Percentiles rank a stretch among this genome's conserved stretches.
Evolutionary conservation across 345 rosid species (phyloP).

Genomic region (Limnanthes douglasii): DNA sequence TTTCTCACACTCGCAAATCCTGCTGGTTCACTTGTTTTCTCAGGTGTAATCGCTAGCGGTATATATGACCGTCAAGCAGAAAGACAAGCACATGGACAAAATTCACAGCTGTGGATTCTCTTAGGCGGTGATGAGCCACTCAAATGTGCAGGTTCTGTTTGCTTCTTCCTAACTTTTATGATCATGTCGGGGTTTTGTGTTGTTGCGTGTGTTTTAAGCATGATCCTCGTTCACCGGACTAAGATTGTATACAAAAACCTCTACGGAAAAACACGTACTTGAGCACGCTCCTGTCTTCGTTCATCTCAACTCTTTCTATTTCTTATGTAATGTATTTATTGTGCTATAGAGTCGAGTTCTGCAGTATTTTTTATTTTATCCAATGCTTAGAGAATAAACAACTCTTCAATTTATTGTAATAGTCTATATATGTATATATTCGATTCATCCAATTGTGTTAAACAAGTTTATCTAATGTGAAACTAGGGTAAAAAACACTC

Average conservation of each 20-base stretch:
- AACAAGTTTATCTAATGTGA: too few relatives aligned
- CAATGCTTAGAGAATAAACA: too few relatives aligned
- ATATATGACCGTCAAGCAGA: conserved; percentile 90
- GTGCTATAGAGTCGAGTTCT: too few relatives aligned
- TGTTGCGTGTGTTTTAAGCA: conserved; percentile 49
- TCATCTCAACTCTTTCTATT: too few relatives aligned
- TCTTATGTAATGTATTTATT: too few relatives aligned
- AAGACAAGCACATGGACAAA: conserved; percentile 39
- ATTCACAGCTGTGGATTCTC: conserved; percentile 15
- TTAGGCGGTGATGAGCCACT: conserved; percentile 30
- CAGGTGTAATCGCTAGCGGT: conserved; percentile 78
- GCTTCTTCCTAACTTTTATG: conserved; percentile 87
- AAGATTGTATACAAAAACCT: conserved; percentile 63
- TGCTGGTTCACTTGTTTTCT: conserved; percentile 86
- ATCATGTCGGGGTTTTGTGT: conserved; percentile 91
- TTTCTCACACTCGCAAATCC: conserved; percentile 96
- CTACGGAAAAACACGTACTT: conserved; percentile 51
- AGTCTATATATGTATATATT: too few relatives aligned
- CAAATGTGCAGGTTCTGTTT: conserved; percentile 65
- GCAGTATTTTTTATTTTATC: too few relatives aligned
- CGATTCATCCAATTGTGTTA: too few relatives aligned
- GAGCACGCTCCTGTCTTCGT: too few relatives aligned
- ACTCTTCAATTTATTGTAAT: too few relatives aligned
- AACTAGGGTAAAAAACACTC: too few relatives aligned
- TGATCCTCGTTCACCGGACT: conserved; percentile 89